A percentile compares a stretch with the other conserved stretches of the same genome.
Evolutionary conservation across 2,329 filamentous ascomycete species (phyloP).

Genomic region (Westerdykella aurantiaca): DNA sequence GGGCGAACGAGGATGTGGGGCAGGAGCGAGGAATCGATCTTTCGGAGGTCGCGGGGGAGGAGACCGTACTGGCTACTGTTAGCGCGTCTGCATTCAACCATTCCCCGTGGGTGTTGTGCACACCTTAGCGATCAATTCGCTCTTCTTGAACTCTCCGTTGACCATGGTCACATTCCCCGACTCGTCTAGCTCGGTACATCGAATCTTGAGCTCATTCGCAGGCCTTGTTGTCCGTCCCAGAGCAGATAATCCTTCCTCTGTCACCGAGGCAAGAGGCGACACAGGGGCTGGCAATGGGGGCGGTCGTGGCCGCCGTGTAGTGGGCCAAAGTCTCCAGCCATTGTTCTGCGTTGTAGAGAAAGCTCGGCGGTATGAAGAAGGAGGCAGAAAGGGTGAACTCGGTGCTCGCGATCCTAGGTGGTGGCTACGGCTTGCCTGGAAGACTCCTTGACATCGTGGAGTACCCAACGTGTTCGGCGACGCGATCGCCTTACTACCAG

Average conservation of each 20-base stretch:
- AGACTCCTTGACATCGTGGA: constrained; percentile 7
- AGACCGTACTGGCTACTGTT: constrained; percentile 65
- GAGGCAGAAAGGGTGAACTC: neutral
- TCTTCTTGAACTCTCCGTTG: constrained; percentile 96
- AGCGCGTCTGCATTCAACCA: constrained; percentile 3
- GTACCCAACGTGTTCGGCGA: neutral
- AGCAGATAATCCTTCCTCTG: constrained; percentile 50
- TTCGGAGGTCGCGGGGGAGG: constrained; percentile 87
- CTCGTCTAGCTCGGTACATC: constrained; percentile 93
- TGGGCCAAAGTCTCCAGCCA: constrained; percentile 18
- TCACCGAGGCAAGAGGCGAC: constrained; percentile 44
- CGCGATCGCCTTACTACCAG: no score
- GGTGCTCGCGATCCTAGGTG: neutral
- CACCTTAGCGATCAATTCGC: constrained; percentile 90
- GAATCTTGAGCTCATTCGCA: constrained; percentile 74
- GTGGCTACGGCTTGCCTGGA: neutral
- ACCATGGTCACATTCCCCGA: constrained; percentile 86
- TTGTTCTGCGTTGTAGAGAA: constrained; percentile 15
- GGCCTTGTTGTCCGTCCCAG: constrained; percentile 71
- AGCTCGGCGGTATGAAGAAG: constrained; percentile 3
- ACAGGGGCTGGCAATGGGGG: constrained; percentile 56
- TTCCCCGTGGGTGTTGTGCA: neutral
- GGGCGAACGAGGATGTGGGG: constrained; percentile 93
- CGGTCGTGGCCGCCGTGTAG: constrained; percentile 29
- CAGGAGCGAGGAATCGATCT: constrained; percentile 93